phyloP scores from a whole-genome alignment of 768 basidiomycete genomes.

The Kwoniella sp. region DNA sequence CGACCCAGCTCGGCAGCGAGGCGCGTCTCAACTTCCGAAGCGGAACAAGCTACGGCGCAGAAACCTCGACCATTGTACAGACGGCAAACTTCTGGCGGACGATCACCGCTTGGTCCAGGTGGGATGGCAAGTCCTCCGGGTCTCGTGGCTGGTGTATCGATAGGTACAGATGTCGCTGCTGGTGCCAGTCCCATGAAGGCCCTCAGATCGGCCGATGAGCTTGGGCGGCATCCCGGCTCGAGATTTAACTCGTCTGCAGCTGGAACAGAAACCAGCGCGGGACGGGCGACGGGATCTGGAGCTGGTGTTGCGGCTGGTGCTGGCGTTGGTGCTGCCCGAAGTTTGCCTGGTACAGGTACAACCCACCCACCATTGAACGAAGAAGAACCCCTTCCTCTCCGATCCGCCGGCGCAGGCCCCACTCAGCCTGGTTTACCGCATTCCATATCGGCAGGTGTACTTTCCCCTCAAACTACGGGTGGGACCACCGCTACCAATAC shows the following conservation, averaged over 20 bases:
- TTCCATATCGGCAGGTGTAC: conserved; percentile 3
- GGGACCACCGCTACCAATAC: conserved; percentile 15
- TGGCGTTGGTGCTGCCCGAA: conserved; percentile 22
- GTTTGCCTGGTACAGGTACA: conserved; percentile 36
- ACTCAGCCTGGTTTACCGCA: neutral
- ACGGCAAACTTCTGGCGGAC: conserved; percentile 24
- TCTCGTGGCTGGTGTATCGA: neutral
- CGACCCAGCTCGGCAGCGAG: conserved; percentile 29
- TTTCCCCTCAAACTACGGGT: conserved; percentile 43
- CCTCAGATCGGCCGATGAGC: conserved; percentile 18
- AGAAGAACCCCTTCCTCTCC: conserved; percentile 22
- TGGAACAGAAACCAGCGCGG: neutral
- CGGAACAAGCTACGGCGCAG: conserved; percentile 1
- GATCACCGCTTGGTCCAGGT: conserved; percentile 20
- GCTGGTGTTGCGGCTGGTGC: neutral
- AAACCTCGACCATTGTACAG: conserved; percentile 19
- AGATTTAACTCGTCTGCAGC: neutral
- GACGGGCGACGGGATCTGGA: neutral
- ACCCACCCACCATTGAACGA: neutral
- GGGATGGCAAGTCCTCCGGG: neutral
- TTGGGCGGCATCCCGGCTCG: conserved; percentile 2
- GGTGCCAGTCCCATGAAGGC: conserved; percentile 17
- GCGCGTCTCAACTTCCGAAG: conserved; percentile 9
- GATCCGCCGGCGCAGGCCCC: conserved; percentile 22
- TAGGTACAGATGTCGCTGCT: neutral